Evolutionary conservation across 306 rosid genomes (phyloP).

Genomic region (Benincasa hispida): DNA sequence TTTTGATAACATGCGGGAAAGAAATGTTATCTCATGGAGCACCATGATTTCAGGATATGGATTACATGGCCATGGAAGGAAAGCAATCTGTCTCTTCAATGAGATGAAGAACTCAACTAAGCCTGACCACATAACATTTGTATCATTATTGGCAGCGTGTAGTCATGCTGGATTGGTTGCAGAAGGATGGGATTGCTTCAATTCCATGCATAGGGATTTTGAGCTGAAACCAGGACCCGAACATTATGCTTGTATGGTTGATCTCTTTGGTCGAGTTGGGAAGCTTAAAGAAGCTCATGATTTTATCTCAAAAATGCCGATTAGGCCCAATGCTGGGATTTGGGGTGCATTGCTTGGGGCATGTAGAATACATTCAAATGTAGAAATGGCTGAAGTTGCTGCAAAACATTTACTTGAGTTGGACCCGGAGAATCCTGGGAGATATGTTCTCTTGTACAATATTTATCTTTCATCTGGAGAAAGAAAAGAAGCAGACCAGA

Average conservation of each 20-base stretch:
- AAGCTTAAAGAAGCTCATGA: conserved; percentile 19
- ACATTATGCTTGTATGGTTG: conserved; percentile 38
- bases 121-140: conserved; percentile 24
- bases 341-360: conserved; percentile 42
- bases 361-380: conserved; percentile 26
- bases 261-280: conserved; percentile 39
- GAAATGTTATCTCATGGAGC: conserved; percentile 33
- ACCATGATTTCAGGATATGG: conserved; percentile 36
- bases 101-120: conserved; percentile 19
- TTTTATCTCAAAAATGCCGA: conserved; percentile 31
- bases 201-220: conserved; percentile 31
- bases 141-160: conserved; percentile 31
- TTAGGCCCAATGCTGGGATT: conserved; percentile 24
- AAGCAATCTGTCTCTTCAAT: conserved; percentile 26
- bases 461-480: conserved; percentile 24
- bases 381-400: conserved; percentile 31
- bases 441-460: conserved; percentile 33
- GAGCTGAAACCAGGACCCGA: conserved; percentile 18
- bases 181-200: conserved; percentile 31
- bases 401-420: conserved; percentile 21
- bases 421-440: conserved; percentile 22
- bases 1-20: conserved; percentile 23
- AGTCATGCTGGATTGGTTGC: conserved; percentile 28
- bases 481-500: conserved; percentile 16
- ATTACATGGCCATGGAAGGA: conserved; percentile 24